phyloP scores from a whole-genome alignment of 768 basidiomycete species.

The Hirschioporus abietinus region DNA sequence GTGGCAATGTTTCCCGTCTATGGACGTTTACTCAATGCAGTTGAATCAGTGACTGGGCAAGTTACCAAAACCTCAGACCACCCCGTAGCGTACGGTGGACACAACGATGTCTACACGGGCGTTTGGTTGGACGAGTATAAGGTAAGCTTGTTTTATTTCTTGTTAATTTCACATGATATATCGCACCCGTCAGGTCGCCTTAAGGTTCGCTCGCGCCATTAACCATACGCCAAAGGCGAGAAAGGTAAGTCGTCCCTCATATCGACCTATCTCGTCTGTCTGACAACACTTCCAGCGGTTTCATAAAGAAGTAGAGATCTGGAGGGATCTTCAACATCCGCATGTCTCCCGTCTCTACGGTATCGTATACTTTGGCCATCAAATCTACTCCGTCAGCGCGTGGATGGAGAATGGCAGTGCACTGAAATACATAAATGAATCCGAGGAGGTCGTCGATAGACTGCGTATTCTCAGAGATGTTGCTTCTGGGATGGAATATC shows the following conservation, averaged over 20 bases:
- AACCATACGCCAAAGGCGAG: slow-evolving; percentile 29
- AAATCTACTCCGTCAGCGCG: slow-evolving; percentile 36
- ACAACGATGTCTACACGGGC: slow-evolving; percentile 36
- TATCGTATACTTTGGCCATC: slow-evolving; percentile 27
- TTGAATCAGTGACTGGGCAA: slow-evolving; percentile 35
- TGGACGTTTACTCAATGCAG: slow-evolving; percentile 2
- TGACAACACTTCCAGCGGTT: slow-evolving; percentile 29
- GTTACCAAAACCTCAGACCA: slow-evolving; percentile 27
- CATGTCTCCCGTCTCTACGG: slow-evolving; percentile 36
- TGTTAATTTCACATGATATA: slow-evolving; percentile 4
- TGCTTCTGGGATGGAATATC: slow-evolving; percentile 27
- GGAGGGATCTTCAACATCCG: slow-evolving; percentile 35
- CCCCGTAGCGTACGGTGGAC: slow-evolving; percentile 29
- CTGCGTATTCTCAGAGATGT: slow-evolving; percentile 33
- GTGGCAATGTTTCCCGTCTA: slow-evolving; percentile 11
- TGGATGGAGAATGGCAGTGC: slow-evolving; percentile 41
- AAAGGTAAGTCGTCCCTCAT: slow-evolving; percentile 20
- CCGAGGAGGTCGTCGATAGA: slow-evolving; percentile 27
- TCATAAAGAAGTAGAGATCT: slow-evolving; percentile 36
- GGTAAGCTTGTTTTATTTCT: slow-evolving; percentile 14
- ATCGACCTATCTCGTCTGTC: background rate
- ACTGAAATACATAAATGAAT: slow-evolving; percentile 27
- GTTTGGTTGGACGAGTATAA: slow-evolving; percentile 37
- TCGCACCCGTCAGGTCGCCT: slow-evolving; percentile 29
- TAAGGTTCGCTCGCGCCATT: slow-evolving; percentile 32